Percentiles rank a stretch among this genome's conserved stretches.
Conservation (phyloP, 1,284 basidiomycete genomes). For the Cryptococcus sp. region DNA sequence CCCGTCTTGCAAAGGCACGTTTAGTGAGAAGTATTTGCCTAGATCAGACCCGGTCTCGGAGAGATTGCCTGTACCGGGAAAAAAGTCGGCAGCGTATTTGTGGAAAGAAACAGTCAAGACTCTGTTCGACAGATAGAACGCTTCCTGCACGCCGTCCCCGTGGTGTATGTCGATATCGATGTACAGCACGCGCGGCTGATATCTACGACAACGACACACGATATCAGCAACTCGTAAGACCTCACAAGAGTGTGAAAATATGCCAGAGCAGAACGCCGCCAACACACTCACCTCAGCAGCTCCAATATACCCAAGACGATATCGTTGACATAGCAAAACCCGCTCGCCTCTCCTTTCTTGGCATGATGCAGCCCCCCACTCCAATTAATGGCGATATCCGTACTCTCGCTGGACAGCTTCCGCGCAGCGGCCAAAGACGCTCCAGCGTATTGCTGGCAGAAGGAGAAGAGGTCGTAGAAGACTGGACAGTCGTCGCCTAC, state of each 20-base stretch:
- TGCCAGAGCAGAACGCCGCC: neutral
- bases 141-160: constrained; percentile 94
- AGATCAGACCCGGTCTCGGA: constrained; percentile 81
- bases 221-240: too few relatives aligned
- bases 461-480: constrained; percentile 88
- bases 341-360: constrained; percentile 92
- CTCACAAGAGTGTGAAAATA: neutral
- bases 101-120: constrained; percentile 99
- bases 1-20: constrained; percentile 93
- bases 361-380: constrained; percentile 94
- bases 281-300: constrained; percentile 68
- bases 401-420: constrained; percentile 78
- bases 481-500: constrained; percentile 94
- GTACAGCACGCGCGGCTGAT: constrained; percentile 87
- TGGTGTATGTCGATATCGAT: constrained; percentile 98
- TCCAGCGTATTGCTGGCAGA: constrained; percentile 88
- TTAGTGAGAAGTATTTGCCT: constrained; percentile 94
- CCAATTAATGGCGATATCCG: constrained; percentile 98
- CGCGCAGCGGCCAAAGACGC: constrained; percentile 86
- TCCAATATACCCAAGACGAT: constrained; percentile 93
- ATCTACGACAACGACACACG: constrained; percentile 57
- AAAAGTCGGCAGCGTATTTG: constrained; percentile 98
- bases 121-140: constrained; percentile 96
- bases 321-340: constrained; percentile 96
- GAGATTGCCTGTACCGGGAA: constrained; percentile 91